phyloP scores from a whole-genome alignment of 75 land plant species.

The Sequoia sempervirens region DNA sequence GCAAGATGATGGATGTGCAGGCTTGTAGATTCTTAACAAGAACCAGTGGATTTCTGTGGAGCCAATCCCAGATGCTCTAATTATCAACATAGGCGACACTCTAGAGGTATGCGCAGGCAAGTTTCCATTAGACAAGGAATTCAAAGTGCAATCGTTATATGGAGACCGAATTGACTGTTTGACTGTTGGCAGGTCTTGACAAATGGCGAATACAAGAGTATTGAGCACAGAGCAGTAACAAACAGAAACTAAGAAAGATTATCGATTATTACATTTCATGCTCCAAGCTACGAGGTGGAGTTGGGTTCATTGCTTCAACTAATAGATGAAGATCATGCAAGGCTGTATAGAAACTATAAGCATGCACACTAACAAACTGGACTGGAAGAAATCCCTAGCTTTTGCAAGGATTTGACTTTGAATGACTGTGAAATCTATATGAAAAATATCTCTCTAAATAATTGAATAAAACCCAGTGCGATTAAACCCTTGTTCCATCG shows the following conservation, averaged over 20 bases:
- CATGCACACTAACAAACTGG: conserved; percentile 55
- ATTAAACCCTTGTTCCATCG: too few species aligned
- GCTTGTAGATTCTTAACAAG: conserved; percentile 38
- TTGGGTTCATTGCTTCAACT: conserved; percentile 27
- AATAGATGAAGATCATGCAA: conserved; percentile 30
- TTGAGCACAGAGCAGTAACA: conserved; percentile 9
- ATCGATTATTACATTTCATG: conserved; percentile 16
- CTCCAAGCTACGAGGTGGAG: not conserved
- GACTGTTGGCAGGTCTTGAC: conserved; percentile 3
- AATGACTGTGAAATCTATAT: not conserved
- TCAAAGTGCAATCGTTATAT: too few species aligned
- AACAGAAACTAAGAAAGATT: not conserved
- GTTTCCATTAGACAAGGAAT: not conserved
- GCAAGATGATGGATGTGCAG: conserved; percentile 17
- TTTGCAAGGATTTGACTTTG: conserved; percentile 33
- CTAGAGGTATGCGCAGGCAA: conserved; percentile 42
- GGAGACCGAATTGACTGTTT: not conserved
- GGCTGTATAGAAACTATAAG: conserved; percentile 43
- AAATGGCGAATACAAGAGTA: conserved; percentile 14
- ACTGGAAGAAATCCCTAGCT: conserved; percentile 54
- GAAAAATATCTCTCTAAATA: too few species aligned
- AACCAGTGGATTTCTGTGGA: conserved; percentile 70
- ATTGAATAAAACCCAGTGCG: too few species aligned
- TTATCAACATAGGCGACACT: conserved; percentile 75
- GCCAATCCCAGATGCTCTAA: conserved; percentile 57